These are phyloP conservation scores for Alternaria rosae DNA, from an alignment of 2,329 filamentous ascomycete genomes.

Conservation along the genomic window DNA sequence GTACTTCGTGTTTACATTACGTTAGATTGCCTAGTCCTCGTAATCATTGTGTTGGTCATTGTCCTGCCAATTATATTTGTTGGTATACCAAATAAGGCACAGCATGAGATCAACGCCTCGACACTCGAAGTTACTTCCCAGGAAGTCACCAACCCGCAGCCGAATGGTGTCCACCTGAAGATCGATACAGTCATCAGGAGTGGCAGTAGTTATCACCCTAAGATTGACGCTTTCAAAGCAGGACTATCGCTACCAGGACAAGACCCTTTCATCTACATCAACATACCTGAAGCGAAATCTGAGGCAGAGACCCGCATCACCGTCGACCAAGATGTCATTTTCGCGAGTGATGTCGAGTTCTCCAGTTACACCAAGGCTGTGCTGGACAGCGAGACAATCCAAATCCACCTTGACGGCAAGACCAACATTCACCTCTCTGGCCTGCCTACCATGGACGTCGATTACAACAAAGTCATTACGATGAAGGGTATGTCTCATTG, in stretches of 20 bases:
- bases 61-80: conserved; percentile 67
- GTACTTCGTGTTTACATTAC: conserved; percentile 6
- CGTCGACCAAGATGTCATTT: conserved; percentile 54
- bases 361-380: conserved; percentile 58
- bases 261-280: conserved; percentile 54
- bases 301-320: conserved; percentile 52
- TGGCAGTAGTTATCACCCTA: conserved; percentile 61
- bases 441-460: conserved; percentile 59
- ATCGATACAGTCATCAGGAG: conserved; percentile 59
- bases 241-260: conserved; percentile 57
- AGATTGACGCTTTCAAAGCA: conserved; percentile 62
- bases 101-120: conserved; percentile 61
- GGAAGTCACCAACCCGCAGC: conserved; percentile 58
- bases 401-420: conserved; percentile 60
- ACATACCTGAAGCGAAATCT: conserved; percentile 55
- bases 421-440: conserved; percentile 60
- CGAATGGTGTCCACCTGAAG: conserved; percentile 58
- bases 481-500: conserved; percentile 59
- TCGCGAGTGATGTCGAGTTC: conserved; percentile 57
- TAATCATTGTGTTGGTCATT: conserved; percentile 61
- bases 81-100: conserved; percentile 65
- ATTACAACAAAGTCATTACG: conserved; percentile 65
- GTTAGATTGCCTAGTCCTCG: conserved; percentile 57
- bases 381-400: conserved; percentile 58
- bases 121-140: conserved; percentile 60